phyloP scores from a whole-genome alignment of 305 asterid species.

The Galium porrigens region DNA sequence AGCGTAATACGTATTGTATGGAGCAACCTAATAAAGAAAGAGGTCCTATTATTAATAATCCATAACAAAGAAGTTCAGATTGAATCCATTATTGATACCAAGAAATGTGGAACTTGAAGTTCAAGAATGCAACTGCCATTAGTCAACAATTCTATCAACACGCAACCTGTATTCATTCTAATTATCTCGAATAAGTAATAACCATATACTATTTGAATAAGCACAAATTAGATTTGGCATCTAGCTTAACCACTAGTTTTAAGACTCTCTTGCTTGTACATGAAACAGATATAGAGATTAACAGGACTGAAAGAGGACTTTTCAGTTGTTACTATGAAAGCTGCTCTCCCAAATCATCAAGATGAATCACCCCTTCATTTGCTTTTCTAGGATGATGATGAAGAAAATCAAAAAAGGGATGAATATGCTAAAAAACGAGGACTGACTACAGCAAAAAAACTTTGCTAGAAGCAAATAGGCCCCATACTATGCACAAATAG shows the following conservation, averaged over 20 bases:
- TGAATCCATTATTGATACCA: neutral
- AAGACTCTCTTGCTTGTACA: neutral
- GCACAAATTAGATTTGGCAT: neutral
- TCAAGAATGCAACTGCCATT: neutral
- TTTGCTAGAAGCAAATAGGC: neutral
- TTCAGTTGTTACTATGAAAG: neutral
- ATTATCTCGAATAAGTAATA: neutral
- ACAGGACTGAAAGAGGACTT: neutral
- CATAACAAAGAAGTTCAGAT: neutral
- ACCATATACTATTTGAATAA: neutral
- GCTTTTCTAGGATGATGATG: neutral
- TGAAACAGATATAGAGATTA: neutral
- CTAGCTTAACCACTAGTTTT: neutral
- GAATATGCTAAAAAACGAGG: neutral
- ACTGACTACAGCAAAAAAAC: neutral
- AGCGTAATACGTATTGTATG: slow-evolving; percentile 69
- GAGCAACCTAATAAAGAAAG: slow-evolving; percentile 55
- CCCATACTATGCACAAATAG: neutral
- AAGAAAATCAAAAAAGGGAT: neutral
- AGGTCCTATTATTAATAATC: neutral
- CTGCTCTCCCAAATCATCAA: neutral
- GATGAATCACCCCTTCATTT: neutral
- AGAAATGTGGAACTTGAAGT: neutral
- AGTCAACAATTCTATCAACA: neutral
- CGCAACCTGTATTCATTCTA: neutral